A percentile compares a stretch with the other conserved stretches of the same genome.
Evolutionary conservation across 176 grass and related monocot genomes (phyloP).

Genomic region (Musa schizocarpa): DNA sequence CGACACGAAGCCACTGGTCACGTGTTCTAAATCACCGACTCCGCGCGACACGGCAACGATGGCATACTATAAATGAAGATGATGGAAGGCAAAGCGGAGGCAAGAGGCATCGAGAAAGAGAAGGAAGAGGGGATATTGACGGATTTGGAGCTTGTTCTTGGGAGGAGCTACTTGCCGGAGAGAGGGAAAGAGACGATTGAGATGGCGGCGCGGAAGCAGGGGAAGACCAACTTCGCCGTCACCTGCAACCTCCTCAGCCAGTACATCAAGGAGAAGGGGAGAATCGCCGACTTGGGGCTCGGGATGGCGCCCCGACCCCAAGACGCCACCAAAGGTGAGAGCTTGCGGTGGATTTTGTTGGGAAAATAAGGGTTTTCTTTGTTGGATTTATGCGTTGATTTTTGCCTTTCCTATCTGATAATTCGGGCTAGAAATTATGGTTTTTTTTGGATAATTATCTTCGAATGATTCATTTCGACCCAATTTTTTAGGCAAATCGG

Average conservation of each 20-base stretch:
- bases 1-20: background rate
- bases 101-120: background rate
- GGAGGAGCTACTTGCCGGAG: background rate
- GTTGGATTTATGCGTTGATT: background rate
- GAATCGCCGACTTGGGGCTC: slow-evolving; percentile 2
- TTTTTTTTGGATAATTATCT: background rate
- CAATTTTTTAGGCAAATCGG: slow-evolving; percentile 44
- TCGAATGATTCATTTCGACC: slow-evolving; percentile 17
- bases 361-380: background rate
- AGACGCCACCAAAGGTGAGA: slow-evolving; percentile 37
- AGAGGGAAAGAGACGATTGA: background rate
- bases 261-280: slow-evolving; percentile 19
- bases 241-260: slow-evolving; percentile 19
- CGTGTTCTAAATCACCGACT: background rate
- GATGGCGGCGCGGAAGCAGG: background rate
- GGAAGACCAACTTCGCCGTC: slow-evolving; percentile 6
- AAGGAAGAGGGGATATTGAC: too few species aligned
- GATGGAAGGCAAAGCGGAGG: background rate
- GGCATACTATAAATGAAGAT: background rate
- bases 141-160: too few species aligned
- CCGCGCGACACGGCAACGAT: background rate
- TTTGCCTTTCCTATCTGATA: too few species aligned
- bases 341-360: background rate
- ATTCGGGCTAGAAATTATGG: too few species aligned
- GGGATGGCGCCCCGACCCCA: background rate